Evolutionary conservation across 106 monocot genomes (phyloP).

Genomic region (Gastrodia elata): DNA sequence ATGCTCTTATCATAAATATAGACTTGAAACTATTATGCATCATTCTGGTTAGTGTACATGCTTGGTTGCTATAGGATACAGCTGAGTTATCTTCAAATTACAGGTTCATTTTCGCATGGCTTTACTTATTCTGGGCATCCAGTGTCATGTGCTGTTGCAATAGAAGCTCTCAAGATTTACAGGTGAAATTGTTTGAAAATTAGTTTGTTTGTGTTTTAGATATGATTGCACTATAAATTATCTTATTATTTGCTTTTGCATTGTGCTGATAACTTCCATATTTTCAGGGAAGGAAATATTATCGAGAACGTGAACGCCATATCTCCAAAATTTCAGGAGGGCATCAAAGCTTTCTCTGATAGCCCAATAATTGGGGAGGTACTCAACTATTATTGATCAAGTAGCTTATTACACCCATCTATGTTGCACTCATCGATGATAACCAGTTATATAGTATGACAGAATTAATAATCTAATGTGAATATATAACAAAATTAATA

Average conservation of each 20-base stretch:
- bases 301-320: conserved; percentile 41
- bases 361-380: conserved; percentile 99
- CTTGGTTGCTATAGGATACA: not conserved
- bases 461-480: not conserved
- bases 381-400: conserved; percentile 10
- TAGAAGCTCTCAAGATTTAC: conserved; percentile 90
- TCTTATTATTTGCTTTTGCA: not conserved
- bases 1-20: not conserved
- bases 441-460: not conserved
- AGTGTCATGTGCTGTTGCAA: conserved; percentile 86
- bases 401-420: not conserved
- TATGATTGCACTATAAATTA: not conserved
- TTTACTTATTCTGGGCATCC: conserved; percentile 99
- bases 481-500: not conserved
- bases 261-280: not conserved
- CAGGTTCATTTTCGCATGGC: conserved; percentile 93
- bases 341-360: conserved; percentile 64
- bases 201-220: not conserved
- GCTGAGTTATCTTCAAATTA: not conserved
- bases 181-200: conserved; percentile 24
- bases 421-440: not conserved
- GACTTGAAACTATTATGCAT: not conserved
- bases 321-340: conserved; percentile 77
- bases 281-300: conserved; percentile 74
- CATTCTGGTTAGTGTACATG: not conserved